A percentile compares a stretch with the other conserved stretches of the same genome.
Evolutionary conservation across 441 rosid genomes (phyloP).

Genomic region (Gossypium armourianum): DNA sequence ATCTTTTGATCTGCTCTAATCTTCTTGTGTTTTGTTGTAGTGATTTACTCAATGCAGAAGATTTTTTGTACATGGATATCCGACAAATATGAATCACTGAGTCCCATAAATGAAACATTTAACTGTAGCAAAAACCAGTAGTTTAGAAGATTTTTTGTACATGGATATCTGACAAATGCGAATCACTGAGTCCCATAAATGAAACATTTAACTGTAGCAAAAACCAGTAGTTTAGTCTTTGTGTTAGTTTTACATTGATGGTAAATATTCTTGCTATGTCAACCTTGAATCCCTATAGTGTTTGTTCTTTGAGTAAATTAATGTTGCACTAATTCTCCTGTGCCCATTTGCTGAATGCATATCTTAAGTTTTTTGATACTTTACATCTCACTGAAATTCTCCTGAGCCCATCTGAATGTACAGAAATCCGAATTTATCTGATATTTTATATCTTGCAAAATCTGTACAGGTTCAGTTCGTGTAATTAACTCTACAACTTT

Average conservation of each 20-base stretch:
- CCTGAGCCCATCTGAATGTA: not conserved
- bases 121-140: not conserved
- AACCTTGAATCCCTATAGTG: not conserved
- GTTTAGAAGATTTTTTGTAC: not conserved
- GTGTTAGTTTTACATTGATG: not conserved
- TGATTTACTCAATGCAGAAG: not conserved
- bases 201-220: not conserved
- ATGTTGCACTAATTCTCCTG: not conserved
- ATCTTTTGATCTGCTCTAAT: not conserved
- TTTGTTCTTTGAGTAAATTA: not conserved
- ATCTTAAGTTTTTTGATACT: slow-evolving; percentile 12
- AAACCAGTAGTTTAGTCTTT: not conserved
- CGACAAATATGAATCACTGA: not conserved
- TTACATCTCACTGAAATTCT: not conserved
- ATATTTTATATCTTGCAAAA: slow-evolving; percentile 4
- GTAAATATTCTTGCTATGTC: not conserved
- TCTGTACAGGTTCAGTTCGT: slow-evolving; percentile 51
- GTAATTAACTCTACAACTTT: slow-evolving; percentile 51
- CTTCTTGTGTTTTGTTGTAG: not conserved
- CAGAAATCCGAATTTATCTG: slow-evolving; percentile 8
- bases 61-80: not conserved
- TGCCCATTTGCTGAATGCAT: not conserved
- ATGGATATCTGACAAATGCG: not conserved
- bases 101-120: not conserved
- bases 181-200: not conserved